Conservation (phyloP, 139 green algal genomes). For the Ettlia oleoabundans region DNA sequence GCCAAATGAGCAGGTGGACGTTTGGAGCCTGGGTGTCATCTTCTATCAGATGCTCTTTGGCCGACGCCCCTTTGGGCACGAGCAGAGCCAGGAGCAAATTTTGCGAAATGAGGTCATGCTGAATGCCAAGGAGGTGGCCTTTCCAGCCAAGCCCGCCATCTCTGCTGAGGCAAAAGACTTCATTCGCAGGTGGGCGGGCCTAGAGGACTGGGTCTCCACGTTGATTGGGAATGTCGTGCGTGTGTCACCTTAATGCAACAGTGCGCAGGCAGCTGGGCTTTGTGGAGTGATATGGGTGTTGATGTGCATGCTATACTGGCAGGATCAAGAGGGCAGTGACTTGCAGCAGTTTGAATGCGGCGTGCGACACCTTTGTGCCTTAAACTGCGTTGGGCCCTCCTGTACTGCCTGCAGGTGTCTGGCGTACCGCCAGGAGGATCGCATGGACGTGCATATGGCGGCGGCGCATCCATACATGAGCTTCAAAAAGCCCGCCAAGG, state of each 20-base stretch:
- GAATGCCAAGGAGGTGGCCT: conserved; percentile 64
- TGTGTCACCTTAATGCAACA: too few relatives aligned
- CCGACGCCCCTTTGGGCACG: conserved; percentile 85
- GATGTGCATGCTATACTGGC: too few relatives aligned
- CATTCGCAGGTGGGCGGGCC: conserved; percentile 54
- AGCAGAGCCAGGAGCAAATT: conserved; percentile 83
- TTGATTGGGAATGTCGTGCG: too few relatives aligned
- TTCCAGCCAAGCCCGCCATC: conserved; percentile 78
- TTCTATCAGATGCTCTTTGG: conserved; percentile 97
- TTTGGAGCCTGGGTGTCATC: conserved; percentile 92
- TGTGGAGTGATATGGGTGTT: too few relatives aligned
- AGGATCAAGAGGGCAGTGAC: too few relatives aligned
- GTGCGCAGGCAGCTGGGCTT: too few relatives aligned
- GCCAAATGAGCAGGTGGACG: conserved; percentile 89
- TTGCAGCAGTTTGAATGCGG: too few relatives aligned
- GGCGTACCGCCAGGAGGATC: conserved; percentile 63
- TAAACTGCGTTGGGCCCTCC: neutral
- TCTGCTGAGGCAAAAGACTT: conserved; percentile 87
- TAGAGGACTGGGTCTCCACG: neutral
- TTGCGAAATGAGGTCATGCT: conserved; percentile 84
- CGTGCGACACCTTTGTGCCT: too few relatives aligned
- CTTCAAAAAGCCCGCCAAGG: conserved; percentile 35
- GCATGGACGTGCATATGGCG: conserved; percentile 74
- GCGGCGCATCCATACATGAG: conserved; percentile 74
- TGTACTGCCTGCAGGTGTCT: conserved; percentile 78